Evolutionary conservation across 192 early-diverging fungal genomes (phyloP), one percentile per base, ranked within the genome.

Genomic region (Gorgonomyces haynaldii): DNA sequence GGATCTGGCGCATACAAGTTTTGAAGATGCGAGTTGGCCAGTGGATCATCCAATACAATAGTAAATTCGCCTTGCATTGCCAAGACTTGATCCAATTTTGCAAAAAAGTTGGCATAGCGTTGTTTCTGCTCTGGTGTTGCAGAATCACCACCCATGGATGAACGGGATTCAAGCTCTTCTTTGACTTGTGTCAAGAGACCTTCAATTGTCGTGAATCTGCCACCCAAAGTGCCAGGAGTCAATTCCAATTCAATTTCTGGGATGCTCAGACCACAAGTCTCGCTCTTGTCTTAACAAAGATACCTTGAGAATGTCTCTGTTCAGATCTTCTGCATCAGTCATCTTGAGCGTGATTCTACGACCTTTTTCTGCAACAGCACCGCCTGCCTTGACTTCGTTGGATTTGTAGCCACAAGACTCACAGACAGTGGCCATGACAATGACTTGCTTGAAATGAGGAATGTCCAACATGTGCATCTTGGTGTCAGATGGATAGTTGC

Each of bases 331-430:
- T 25, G 58, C 41, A 44, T 91, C 89, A 48, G 79, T 78, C 40
- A 96, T 69, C 36, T 69, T 80, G 26, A 96, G 76, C 4, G 76
- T 88, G 41, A 94, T 91, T 20, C 79, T 72, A 54, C 75, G 83
- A 40, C 89, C 92, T 53, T 73, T 60, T 2, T 58, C 60, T 45
- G 85, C 72, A 47, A 96, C 82, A 15, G 88, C 73, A 10, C 92
- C 89, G 41, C 91, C 88, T 45, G 89, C 81, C 68, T 96, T 96
- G 54, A 96, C 90, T 64, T 96, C 92, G 61, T 93, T 96, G 39
- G 76, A 82, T 75, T 91, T 93, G 74, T 85, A 96, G 8, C 90
- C 92, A 60, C 92, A 96, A 19, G 32, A 16, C 34, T 94, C 88
- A 65, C 92, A 96, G 36, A 71, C 70, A 1, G 90, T 94, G 12